phyloP scores from a whole-genome alignment of 1,284 basidiomycete genomes.

The Sporisorium exsertum region DNA sequence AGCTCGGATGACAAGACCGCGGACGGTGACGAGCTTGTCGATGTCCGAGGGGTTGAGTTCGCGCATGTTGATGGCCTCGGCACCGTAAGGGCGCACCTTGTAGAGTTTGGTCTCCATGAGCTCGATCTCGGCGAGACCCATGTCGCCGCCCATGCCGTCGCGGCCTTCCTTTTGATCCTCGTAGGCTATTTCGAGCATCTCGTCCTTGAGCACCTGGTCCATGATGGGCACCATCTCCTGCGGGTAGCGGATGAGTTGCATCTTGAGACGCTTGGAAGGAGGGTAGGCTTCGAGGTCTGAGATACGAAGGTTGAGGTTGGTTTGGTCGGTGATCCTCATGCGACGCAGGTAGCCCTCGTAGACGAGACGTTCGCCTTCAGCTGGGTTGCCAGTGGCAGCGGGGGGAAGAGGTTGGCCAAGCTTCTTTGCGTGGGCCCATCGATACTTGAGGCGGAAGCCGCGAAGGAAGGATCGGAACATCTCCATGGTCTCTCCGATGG shows the following conservation, averaged over 20 bases:
- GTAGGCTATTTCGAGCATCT: conserved; percentile 71
- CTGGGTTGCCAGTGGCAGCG: conserved; percentile 39
- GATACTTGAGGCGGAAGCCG: conserved; percentile 94
- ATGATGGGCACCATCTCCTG: conserved; percentile 96
- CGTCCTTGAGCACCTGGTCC: conserved; percentile 93
- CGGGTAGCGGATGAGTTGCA: conserved; percentile 83
- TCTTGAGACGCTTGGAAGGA: conserved; percentile 79
- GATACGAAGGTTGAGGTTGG: conserved; percentile 90
- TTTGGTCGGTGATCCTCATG: conserved; percentile 87
- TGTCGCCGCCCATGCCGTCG: conserved; percentile 77
- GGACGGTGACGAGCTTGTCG: conserved; percentile 85
- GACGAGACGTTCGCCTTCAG: conserved; percentile 70
- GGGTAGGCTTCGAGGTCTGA: conserved; percentile 89
- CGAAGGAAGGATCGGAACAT: conserved; percentile 88
- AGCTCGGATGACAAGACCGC: conserved; percentile 95
- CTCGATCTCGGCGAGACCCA: conserved; percentile 72
- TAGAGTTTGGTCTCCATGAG: conserved; percentile 75
- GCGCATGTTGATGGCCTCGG: conserved; percentile 73
- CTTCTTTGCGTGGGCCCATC: conserved; percentile 80
- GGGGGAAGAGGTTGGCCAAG: conserved; percentile 72
- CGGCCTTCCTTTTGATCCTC: conserved; percentile 78
- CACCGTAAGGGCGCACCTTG: conserved; percentile 90
- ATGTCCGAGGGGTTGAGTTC: conserved; percentile 67
- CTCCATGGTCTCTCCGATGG: conserved; percentile 88
- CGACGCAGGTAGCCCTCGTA: conserved; percentile 87